A percentile compares a stretch with the other conserved stretches of the same genome.
Conservation (phyloP, 2,329 filamentous ascomycete species). For the Diaporthe vexans region DNA sequence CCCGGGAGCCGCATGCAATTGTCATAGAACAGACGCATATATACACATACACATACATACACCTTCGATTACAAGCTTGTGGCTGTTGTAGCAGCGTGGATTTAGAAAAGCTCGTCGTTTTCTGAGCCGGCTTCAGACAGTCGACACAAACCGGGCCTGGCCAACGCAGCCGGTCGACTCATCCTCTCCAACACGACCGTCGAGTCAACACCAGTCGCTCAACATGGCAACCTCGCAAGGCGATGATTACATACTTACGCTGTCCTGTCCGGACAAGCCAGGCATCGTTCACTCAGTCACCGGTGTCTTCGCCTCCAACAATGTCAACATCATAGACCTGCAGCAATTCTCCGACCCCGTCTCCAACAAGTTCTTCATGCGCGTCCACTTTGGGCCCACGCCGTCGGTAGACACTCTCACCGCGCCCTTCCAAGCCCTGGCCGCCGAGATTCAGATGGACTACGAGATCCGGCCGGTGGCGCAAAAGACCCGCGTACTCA, state of each 20-base stretch:
- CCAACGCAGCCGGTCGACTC: no score
- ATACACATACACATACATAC: neutral
- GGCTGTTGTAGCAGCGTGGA: neutral
- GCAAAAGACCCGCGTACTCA: conserved; percentile 81
- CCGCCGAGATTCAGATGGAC: conserved; percentile 75
- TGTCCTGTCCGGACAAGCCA: conserved; percentile 87
- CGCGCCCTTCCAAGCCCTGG: conserved; percentile 71
- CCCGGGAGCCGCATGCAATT: conserved; percentile 1
- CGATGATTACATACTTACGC: conserved; percentile 79
- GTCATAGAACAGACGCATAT: neutral
- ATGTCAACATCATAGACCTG: conserved; percentile 86
- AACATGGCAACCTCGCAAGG: conserved; percentile 52
- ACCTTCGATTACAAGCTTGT: neutral
- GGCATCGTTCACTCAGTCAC: conserved; percentile 90
- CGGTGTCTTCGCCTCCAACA: conserved; percentile 78
- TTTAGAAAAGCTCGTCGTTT: neutral
- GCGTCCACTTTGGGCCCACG: conserved; percentile 82
- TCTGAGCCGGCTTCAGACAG: conserved; percentile 10
- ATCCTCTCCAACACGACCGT: neutral
- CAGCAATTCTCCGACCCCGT: conserved; percentile 86
- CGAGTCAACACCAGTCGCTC: neutral
- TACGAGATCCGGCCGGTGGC: conserved; percentile 78
- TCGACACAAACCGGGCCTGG: neutral
- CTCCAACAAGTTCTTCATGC: conserved; percentile 87
- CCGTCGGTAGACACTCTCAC: conserved; percentile 66